Percentiles rank a stretch among this genome's conserved stretches.
Conservation (phyloP, 176 grass and related monocot species). For the Avena eriantha region DNA sequence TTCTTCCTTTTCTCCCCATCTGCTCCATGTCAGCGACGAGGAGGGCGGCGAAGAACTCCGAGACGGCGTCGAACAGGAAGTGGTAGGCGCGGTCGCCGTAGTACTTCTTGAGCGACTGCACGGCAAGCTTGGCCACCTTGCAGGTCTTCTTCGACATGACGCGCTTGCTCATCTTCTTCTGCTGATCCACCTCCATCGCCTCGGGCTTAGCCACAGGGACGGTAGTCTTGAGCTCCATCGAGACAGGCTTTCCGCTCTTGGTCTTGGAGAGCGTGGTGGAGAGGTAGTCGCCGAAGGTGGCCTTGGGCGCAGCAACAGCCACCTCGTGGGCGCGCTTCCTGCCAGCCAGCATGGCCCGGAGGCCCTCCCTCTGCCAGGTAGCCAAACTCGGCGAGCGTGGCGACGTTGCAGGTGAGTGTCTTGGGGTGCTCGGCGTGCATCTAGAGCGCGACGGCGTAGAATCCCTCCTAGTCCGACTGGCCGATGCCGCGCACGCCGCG, state of each 20-base stretch:
- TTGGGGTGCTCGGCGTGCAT: conserved; percentile 57
- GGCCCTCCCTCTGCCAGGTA: conserved; percentile 29
- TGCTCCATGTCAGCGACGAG: conserved; percentile 53
- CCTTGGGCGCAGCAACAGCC: background rate
- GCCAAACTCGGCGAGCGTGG: conserved; percentile 50
- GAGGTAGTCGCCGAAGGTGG: background rate
- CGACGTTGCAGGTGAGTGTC: conserved; percentile 64
- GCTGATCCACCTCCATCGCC: background rate
- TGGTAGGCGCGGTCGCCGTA: conserved; percentile 55
- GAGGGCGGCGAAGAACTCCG: conserved; percentile 55
- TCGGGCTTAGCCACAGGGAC: background rate
- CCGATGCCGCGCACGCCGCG: conserved; percentile 73
- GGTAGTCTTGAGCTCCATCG: background rate
- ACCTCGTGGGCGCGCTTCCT: background rate
- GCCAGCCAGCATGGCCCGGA: background rate
- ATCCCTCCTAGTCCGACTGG: conserved; percentile 65
- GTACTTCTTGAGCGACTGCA: conserved; percentile 56
- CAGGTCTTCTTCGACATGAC: conserved; percentile 33
- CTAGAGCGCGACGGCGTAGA: conserved; percentile 62
- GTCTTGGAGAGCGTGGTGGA: background rate
- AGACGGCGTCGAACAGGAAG: conserved; percentile 59
- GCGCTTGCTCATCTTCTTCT: background rate
- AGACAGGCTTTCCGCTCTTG: background rate
- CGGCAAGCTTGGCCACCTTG: conserved; percentile 39
- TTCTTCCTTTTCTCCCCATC: conserved; percentile 22